Conservation (phyloP, 2,329 filamentous ascomycete species). For the Aspergillus felis region DNA sequence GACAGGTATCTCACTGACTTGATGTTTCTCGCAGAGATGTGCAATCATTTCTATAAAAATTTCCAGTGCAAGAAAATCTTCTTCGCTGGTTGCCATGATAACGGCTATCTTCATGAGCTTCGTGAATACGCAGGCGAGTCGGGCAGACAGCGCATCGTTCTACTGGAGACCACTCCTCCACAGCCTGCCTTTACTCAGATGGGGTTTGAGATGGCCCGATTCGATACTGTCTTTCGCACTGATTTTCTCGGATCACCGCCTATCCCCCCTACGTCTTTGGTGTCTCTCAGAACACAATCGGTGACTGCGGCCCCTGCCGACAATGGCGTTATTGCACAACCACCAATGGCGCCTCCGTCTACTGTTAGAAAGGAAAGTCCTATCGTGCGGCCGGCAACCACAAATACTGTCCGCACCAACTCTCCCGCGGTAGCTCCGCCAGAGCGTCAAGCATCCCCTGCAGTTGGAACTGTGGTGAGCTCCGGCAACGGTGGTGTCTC, state of each 20-base stretch:
- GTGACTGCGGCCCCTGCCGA: neutral
- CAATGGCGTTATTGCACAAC: neutral
- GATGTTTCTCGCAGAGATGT: conserved; percentile 3
- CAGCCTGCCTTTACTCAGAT: neutral
- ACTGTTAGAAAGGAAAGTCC: neutral
- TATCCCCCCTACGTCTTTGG: neutral
- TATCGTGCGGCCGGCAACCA: neutral
- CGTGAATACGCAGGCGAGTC: conserved; percentile 2
- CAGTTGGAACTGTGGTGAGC: neutral
- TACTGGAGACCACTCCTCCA: conserved; percentile 12
- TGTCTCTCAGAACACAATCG: neutral
- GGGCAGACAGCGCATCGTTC: conserved; percentile 5
- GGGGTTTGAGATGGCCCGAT: conserved; percentile 1
- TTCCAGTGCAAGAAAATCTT: conserved; percentile 14
- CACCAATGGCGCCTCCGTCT: neutral
- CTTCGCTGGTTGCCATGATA: conserved; percentile 14
- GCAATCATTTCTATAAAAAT: conserved; percentile 10
- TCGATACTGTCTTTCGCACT: conserved; percentile 5
- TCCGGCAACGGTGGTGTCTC: neutral
- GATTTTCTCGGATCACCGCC: neutral
- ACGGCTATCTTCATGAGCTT: conserved; percentile 8
- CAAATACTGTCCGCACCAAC: neutral
- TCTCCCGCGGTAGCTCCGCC: neutral
- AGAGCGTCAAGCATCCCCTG: neutral
- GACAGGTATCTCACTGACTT: neutral